Conservation (phyloP, 2,329 filamentous ascomycete genomes). For the Cladosporium colombiae region DNA sequence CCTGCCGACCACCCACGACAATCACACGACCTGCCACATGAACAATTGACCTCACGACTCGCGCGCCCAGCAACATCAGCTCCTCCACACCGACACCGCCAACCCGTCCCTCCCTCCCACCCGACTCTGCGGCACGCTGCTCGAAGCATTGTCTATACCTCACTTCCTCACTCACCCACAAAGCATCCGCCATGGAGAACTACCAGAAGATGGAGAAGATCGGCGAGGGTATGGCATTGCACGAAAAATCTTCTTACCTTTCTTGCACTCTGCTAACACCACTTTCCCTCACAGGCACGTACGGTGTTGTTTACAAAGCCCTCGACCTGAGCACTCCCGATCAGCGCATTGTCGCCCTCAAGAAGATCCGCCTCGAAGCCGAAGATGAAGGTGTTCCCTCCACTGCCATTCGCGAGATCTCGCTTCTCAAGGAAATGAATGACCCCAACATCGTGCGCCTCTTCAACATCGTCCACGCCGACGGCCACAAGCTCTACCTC, state of each 20-base stretch:
- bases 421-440: conserved; percentile 90
- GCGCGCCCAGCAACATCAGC: background rate
- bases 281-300: conserved; percentile 65
- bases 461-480: conserved; percentile 89
- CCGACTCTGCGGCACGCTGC: conserved; percentile 8
- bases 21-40: background rate
- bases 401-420: conserved; percentile 92
- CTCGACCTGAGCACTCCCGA: conserved; percentile 78
- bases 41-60: background rate
- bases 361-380: conserved; percentile 93
- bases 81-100: background rate
- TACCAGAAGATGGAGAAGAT: conserved; percentile 97
- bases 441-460: conserved; percentile 87
- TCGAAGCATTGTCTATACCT: background rate
- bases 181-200: conserved; percentile 70
- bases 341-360: conserved; percentile 80
- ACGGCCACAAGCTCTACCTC: conserved; percentile 91
- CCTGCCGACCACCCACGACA: background rate
- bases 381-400: conserved; percentile 93
- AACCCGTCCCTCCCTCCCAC: conserved; percentile 10
- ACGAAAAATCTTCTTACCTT: background rate
- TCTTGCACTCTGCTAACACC: background rate
- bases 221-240: conserved; percentile 71
- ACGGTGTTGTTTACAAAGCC: conserved; percentile 94
- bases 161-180: conserved; percentile 3